Base-by-base conservation (phyloP, 225 moss, liverwort and hornwort genomes). In the Physcomitrellopsis africana region DNA sequence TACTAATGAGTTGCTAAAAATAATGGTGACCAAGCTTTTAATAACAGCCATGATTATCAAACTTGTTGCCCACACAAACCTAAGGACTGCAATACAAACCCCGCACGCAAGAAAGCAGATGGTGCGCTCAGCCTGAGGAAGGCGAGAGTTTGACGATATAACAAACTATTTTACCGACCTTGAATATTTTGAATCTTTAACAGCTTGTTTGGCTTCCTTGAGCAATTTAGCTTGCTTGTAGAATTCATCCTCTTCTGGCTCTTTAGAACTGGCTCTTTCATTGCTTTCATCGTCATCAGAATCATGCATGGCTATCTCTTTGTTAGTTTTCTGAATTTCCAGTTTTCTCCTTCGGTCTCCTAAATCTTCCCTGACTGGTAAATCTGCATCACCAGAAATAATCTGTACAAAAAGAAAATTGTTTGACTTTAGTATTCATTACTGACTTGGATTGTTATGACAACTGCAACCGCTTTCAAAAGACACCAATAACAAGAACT, bases 321-420 rank as follows among this genome's bases (percentile, higher is more conserved):
- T 72, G 20, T 81, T 87, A 14, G 90, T 82, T 73, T 82, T 87
- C 63, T 86, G 84, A 65, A 92, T 89, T 57, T 95, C 97, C 20
- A 76, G 89, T 70, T 89, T 99, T 76, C 94, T 89, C 63, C 97
- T 86, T 59, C 95, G 90, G 46, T 95, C 97, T 77, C 95, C 97
- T 67, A 99, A 83, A 57, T 93, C 95, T 64, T 92, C 97, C 81
- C 80, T 89, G 16, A 81, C 76, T 8, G 95, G 95, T 70, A 99
- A 67, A 83, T 99, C 92, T 17, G 95, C 86, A 86, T 99, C 97
- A 76, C 97, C 97, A 70, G 97, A 95, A 70, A 86, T 56, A 47
- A 86, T 77, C 94, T 94, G 84, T 54, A 53, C 68, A 72, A 23
- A 60, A 74, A 12, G 3, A 48, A 68, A 74, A 43, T 37, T 55